Percentiles rank a stretch among this genome's conserved stretches.
These are phyloP conservation scores for Calonectria fujianensis DNA, from an alignment of 2,329 filamentous ascomycete species.

Conservation along the genomic window DNA sequence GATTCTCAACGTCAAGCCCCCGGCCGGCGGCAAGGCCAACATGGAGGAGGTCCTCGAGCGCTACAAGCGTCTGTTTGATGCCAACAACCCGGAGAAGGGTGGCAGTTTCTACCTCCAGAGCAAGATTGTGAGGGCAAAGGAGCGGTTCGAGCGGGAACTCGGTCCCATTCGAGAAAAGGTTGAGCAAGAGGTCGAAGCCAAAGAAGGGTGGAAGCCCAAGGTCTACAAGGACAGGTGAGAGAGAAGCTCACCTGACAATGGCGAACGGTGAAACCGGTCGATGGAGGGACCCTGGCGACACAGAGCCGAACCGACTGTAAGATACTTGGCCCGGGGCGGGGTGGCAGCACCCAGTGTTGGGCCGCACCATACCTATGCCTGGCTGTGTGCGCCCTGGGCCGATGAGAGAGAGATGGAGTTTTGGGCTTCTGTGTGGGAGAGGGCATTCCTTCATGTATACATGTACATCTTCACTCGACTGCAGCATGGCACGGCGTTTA, in stretches of 20 bases:
- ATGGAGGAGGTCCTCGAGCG: conserved; percentile 87
- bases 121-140: conserved; percentile 93
- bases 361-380: neutral
- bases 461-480: conserved; percentile 73
- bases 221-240: conserved; percentile 88
- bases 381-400: conserved; percentile 28
- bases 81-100: conserved; percentile 95
- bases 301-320: conserved; percentile 45
- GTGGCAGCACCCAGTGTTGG: conserved; percentile 8
- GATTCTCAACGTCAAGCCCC: conserved; percentile 96
- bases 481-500: conserved; percentile 72
- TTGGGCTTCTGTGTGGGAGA: conserved; percentile 40
- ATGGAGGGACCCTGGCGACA: conserved; percentile 21
- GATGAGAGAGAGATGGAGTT: conserved; percentile 42
- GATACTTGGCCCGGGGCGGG: conserved; percentile 43
- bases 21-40: conserved; percentile 82
- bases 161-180: conserved; percentile 82
- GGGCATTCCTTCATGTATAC: conserved; percentile 58
- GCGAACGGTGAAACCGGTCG: conserved; percentile 8
- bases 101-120: conserved; percentile 99
- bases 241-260: neutral
- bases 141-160: conserved; percentile 92
- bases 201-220: conserved; percentile 95
- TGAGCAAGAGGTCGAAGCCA: conserved; percentile 84
- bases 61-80: conserved; percentile 96